Base-by-base conservation (phyloP, 2,329 filamentous ascomycete species). In the Falciphora oryzae region DNA sequence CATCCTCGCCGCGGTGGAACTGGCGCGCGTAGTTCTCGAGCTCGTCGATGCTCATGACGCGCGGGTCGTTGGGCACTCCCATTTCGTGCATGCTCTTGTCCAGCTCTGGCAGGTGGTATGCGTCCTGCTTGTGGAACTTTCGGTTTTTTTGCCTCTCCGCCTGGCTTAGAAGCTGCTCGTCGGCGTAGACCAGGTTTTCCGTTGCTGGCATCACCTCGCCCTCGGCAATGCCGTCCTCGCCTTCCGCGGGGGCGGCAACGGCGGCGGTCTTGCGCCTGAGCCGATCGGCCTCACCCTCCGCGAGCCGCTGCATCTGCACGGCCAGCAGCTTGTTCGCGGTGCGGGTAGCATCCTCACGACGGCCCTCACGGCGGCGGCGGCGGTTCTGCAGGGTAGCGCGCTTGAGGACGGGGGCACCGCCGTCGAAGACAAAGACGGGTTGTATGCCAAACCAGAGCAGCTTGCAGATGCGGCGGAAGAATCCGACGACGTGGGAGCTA, bases 391-490 rank as follows among this genome's bases (percentile, higher is more conserved):
- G 93, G 0, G 95, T 99, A 75, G 96, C 91, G 65, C 94, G 84
- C 80, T 99, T 99, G 68, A 99, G 82, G 3, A 87, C 82, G 0
- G 96, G 96, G 0, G 95, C 96, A 58, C 94, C 95, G 66, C 96
- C 95, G 77, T 99, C 95, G 75, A 99, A 99, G 18, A 99, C 93
- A 75, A 99, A 99, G 59, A 99, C 93, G 0, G 95, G 96, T 68
- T 90, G 91, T 75, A 99, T 97, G 62, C 96, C 95, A 73, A 95
- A 94, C 85, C 94, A 99, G 1, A 99, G 84, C 1, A 99, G 84
- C 75, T 99, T 99, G 84, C 95, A 99, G 75, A 99, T 97, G 66
- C 95, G 89, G 63, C 95, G 91, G 78, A 99, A 99, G 85, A 99
- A 99, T 56, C 96, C 95, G 58, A 99, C 92, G 50, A 99, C 87